Conservation (phyloP, 495 filamentous ascomycete species). For the Rhypophila decipiens region DNA sequence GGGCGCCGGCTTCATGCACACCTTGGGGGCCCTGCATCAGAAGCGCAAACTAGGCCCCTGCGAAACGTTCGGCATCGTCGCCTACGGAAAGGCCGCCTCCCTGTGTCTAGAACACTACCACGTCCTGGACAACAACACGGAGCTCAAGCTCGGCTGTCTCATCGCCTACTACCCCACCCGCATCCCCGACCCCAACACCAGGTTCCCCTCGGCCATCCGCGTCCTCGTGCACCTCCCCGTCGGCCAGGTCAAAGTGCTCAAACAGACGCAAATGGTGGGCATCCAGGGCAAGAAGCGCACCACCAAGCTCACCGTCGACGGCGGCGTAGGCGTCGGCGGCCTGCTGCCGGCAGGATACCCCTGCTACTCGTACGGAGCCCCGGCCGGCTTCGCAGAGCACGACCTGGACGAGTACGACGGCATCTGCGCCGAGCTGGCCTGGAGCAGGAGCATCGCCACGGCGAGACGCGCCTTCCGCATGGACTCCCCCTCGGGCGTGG, state of each 20-base stretch:
- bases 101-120: constrained; percentile 33
- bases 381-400: constrained; percentile 45
- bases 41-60: constrained; percentile 19
- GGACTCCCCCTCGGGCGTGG: constrained; percentile 41
- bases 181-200: constrained; percentile 35
- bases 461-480: constrained; percentile 50
- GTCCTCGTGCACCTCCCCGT: constrained; percentile 41
- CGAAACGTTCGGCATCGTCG: constrained; percentile 32
- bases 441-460: constrained; percentile 39
- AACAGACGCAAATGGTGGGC: constrained; percentile 49
- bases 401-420: constrained; percentile 46
- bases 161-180: constrained; percentile 44
- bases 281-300: constrained; percentile 55
- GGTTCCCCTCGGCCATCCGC: constrained; percentile 33
- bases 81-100: constrained; percentile 29
- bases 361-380: constrained; percentile 36
- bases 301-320: constrained; percentile 41
- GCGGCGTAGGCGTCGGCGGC: constrained; percentile 48
- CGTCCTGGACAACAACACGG: constrained; percentile 28
- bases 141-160: constrained; percentile 42
- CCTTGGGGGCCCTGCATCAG: constrained; percentile 27
- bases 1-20: constrained; percentile 43
- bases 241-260: constrained; percentile 39
- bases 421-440: constrained; percentile 41
- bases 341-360: constrained; percentile 27